Base-by-base conservation (phyloP, 2,329 filamentous ascomycete genomes). In the Dothideomycetes sp. region DNA sequence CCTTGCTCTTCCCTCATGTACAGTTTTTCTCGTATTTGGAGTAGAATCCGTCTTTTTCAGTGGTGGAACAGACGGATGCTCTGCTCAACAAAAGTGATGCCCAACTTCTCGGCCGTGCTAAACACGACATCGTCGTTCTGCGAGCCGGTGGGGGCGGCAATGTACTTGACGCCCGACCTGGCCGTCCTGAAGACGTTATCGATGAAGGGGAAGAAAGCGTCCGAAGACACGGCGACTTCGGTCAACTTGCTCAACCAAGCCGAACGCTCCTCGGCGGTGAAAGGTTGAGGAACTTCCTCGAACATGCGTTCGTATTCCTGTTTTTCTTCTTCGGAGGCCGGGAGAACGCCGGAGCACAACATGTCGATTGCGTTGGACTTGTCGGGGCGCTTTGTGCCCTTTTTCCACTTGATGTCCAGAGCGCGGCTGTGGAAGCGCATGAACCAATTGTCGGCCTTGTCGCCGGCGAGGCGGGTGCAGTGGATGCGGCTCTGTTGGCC, bases 381-480 rank as follows among this genome's bases (percentile, higher is more conserved):
- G 64, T 95, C 89, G 33, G 91, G 76, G 44, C 91, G 80, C 79
- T 96, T 96, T 59, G 84, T 86, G 55, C 91, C 89, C 70, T 91
- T 89, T 76, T 94, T 95, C 85, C 87, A 98, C 70, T 89, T 84
- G 62, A 98, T 82, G 58, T 70, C 73, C 35, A 96, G 74, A 10
- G 91, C 84, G 39, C 85, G 82, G 53, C 85, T 81, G 70, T 95
- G 84, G 78, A 96, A 96, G 56, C 91, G 84, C 73, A 98, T 83
- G 91, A 89, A 98, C 89, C 89, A 96, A 73, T 94, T 95, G 66
- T 98, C 91, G 34, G 88, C 86, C 74, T 98, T 98, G 71, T 96
- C 89, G 46, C 91, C 91, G 9, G 91, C 91, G 37, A 98, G 78
- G 51, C 91, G 82, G 29, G 91, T 98, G 77, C 91, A 98, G 74